These are phyloP conservation scores for Aureobasidium lini DNA, from an alignment of 2,329 filamentous ascomycete genomes.

Conservation along the genomic window DNA sequence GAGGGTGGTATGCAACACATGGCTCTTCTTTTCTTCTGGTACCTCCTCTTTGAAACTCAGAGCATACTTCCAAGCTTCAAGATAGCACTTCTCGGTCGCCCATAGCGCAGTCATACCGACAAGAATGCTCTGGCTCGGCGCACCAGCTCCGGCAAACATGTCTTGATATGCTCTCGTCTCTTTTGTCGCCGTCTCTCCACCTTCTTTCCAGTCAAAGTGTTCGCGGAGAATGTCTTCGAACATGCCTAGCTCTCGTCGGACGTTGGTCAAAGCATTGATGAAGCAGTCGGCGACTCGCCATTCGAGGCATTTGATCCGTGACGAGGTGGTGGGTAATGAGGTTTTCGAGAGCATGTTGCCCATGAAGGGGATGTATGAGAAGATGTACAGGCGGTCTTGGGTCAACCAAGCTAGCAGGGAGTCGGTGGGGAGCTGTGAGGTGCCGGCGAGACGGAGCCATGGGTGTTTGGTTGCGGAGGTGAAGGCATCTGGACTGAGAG, in stretches of 20 bases:
- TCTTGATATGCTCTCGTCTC: slow-evolving; percentile 43
- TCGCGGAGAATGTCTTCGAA: slow-evolving; percentile 47
- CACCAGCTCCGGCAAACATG: slow-evolving; percentile 51
- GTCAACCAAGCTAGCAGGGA: slow-evolving; percentile 60
- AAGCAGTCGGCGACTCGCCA: slow-evolving; percentile 54
- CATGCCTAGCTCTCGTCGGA: slow-evolving; percentile 58
- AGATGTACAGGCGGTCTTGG: slow-evolving; percentile 64
- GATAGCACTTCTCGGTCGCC: slow-evolving; percentile 59
- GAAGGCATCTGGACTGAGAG: slow-evolving; percentile 31
- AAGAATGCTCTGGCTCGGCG: slow-evolving; percentile 45
- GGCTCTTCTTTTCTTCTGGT: slow-evolving; percentile 24
- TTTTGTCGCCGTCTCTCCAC: slow-evolving; percentile 15
- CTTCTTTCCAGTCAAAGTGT: slow-evolving; percentile 15
- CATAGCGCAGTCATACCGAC: slow-evolving; percentile 66
- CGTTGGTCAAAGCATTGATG: slow-evolving; percentile 57
- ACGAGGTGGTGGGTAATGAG: slow-evolving; percentile 41
- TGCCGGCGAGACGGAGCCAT: slow-evolving; percentile 58
- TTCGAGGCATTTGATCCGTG: slow-evolving; percentile 41
- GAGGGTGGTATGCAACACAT: slow-evolving; percentile 41
- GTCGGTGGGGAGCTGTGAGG: slow-evolving; percentile 51
- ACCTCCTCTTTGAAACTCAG: slow-evolving; percentile 24
- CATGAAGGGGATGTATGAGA: slow-evolving; percentile 61
- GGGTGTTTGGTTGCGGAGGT: slow-evolving; percentile 55
- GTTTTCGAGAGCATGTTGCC: slow-evolving; percentile 56
- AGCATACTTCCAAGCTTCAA: slow-evolving; percentile 41